Evolutionary conservation across 2,329 filamentous ascomycete genomes (phyloP), one percentile per base, ranked within the genome.

Genomic region (Alternaria rosae): DNA sequence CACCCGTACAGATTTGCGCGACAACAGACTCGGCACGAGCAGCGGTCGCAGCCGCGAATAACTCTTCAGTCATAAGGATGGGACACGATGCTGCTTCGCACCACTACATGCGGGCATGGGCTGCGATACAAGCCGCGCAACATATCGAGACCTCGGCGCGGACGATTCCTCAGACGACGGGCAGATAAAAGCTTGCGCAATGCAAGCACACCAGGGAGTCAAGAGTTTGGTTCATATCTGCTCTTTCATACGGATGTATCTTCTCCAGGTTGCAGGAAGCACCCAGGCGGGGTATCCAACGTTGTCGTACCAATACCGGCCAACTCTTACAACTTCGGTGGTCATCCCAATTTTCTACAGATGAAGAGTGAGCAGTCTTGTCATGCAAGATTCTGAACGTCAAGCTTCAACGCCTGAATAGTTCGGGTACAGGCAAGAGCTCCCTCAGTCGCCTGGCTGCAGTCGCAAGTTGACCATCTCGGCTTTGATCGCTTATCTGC

Each of bases 371-470:
- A 38, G 30, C 5, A 21, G 15, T 28, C 23, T 20, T 42, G 13
- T 45, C n/a, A 17, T 9, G 13, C 15, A 10, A 28, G 5, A 12
- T 48, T 56, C 13, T 5, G 10, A 15, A 20, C 13, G 26, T 6
- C 15, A 23, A 20, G 15, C 5, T 8, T 70, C 62, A 71, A 30
- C 11, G 13, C 10, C 26, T 62, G 5, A 54, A 54, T 6, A 70
- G 44, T 32, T 67, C 44, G 6, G 69, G 73, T 5, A 76, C 45
- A 0, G 71, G 71, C 41, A 77, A 38, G 11, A 73, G 55, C 21
- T 69, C 58, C 20, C 72, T 65, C 20, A 76, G 51, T 11, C 68
- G 69, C 25, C 58, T 57, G 12, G 68, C 70, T 47, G 72, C 52
- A 6, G 59, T 54, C 7, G 30, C 53, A 30, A 62, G 61, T 17